Conservation (phyloP, 2,329 filamentous ascomycete genomes). For the Trichophyton schoenleinii region DNA sequence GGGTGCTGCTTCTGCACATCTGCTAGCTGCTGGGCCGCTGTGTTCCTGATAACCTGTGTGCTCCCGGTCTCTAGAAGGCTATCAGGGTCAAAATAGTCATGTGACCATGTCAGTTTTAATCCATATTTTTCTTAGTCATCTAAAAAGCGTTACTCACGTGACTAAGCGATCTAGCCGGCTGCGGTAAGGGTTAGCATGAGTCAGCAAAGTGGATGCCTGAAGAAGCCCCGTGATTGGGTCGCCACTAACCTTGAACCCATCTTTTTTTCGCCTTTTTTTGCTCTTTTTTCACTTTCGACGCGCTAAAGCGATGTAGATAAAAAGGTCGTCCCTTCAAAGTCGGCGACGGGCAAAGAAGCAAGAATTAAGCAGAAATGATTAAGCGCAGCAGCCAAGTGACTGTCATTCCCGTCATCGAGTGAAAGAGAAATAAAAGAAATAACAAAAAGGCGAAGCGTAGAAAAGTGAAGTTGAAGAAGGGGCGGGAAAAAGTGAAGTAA, state of each 20-base stretch:
- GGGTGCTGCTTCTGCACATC: constrained; percentile 98
- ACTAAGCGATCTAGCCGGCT: constrained; percentile 68
- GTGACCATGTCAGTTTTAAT: background rate
- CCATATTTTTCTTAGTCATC: background rate
- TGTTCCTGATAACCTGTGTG: constrained; percentile 89
- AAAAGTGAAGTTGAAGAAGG: background rate
- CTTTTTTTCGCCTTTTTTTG: background rate
- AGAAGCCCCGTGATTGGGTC: background rate
- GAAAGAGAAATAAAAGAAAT: background rate
- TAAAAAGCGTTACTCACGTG: constrained; percentile 51
- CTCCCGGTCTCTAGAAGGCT: constrained; percentile 95
- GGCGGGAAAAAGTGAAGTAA: background rate
- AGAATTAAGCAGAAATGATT: background rate
- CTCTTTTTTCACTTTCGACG: background rate
- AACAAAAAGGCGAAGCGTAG: background rate
- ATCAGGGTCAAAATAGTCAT: constrained; percentile 7
- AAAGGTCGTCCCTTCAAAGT: background rate
- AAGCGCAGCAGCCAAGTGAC: background rate
- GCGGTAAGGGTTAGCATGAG: constrained; percentile 6
- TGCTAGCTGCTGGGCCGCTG: constrained; percentile 88
- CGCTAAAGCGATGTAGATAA: background rate
- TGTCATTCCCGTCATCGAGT: background rate
- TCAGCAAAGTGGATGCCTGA: background rate
- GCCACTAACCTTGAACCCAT: constrained; percentile 11
- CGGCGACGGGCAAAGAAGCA: background rate